Evolutionary conservation across 257 asterid species (phyloP), one percentile per base, ranked within the genome.

Genomic region (Asclepias syriaca): DNA sequence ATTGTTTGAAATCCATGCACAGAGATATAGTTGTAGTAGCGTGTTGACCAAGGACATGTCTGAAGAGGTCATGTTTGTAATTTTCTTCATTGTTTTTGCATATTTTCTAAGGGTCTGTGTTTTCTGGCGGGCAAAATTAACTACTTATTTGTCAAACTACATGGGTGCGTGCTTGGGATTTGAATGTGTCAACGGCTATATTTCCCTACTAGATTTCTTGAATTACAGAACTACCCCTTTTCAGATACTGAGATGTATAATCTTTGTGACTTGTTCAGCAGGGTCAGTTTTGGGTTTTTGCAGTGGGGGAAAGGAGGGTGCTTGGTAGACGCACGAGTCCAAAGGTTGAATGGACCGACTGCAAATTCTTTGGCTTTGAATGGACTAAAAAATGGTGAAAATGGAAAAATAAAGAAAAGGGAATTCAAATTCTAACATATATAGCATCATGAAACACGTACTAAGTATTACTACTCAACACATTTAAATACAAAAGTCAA

Each of bases 11-110:
- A 32, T 11, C 24, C 67, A 32, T 34, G 48, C 6, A 32, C 8
- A 3, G 40, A 43, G 48, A 6, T 0, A 6, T 0, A 8, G 48
- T 43, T 6, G 48, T 43, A 60, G 66, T 61, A 16, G 16, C 67
- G 67, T 61, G 67, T 61, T 29, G 67, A 61, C 67, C 67, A 61
- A 32, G 67, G 5, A 61, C 48, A 6, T 29, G 48, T 12, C 16
- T 29, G 66, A 60, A 29, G 21, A 60, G 45, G 66, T 60, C 66
- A 32, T 4, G 43, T 27, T 59, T 59, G 65, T 27, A 59, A 19
- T 15, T 16, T 24, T 22, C 39, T 22, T 58, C 8, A 58, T 58
- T 24, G 64, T 58, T 22, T 59, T 34, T 34, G 4, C 40, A 27
- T 11, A 61, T 32, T 61, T 43, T 14, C 45, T 32, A 1, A 14